Evolutionary conservation across 805 yeast species (phyloP).

Genomic region (Candida glaebosa): DNA sequence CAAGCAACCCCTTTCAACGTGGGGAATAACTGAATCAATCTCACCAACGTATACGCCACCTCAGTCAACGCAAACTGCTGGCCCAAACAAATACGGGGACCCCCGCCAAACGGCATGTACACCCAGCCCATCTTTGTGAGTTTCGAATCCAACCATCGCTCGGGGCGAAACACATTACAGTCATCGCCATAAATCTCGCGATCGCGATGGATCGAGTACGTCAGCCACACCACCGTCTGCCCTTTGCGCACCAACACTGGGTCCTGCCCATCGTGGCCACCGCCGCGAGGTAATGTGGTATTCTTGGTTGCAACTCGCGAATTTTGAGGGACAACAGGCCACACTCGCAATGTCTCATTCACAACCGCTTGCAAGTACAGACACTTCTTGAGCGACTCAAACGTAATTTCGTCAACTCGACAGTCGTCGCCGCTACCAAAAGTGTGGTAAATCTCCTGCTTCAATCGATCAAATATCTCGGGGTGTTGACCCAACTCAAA

Average conservation of each 20-base stretch:
- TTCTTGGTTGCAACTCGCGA: conserved; percentile 27
- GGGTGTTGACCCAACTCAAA: conserved; percentile 34
- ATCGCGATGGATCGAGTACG: conserved; percentile 43
- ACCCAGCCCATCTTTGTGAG: conserved; percentile 41
- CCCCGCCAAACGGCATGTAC: conserved; percentile 52
- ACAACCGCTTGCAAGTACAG: conserved; percentile 29
- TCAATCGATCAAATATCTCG: conserved; percentile 24
- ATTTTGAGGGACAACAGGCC: conserved; percentile 35
- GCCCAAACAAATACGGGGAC: conserved; percentile 54
- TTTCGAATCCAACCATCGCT: conserved; percentile 42
- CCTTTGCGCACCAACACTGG: conserved; percentile 46
- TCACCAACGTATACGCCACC: conserved; percentile 41
- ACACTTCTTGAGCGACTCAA: conserved; percentile 33
- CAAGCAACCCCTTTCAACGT: conserved; percentile 9
- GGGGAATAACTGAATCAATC: conserved; percentile 29
- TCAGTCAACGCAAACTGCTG: conserved; percentile 56
- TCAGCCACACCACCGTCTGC: conserved; percentile 33
- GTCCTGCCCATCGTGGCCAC: conserved; percentile 32
- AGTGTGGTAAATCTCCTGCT: conserved; percentile 19
- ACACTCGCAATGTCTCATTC: conserved; percentile 30
- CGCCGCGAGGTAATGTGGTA: conserved; percentile 35
- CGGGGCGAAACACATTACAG: conserved; percentile 43
- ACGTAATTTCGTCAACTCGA: conserved; percentile 22
- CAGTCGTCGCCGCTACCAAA: conserved; percentile 28
- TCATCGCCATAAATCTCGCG: conserved; percentile 42